These are phyloP conservation scores for Diphasiastrum complanatum DNA, from an alignment of 83 land plant species.

Conservation along the genomic window DNA sequence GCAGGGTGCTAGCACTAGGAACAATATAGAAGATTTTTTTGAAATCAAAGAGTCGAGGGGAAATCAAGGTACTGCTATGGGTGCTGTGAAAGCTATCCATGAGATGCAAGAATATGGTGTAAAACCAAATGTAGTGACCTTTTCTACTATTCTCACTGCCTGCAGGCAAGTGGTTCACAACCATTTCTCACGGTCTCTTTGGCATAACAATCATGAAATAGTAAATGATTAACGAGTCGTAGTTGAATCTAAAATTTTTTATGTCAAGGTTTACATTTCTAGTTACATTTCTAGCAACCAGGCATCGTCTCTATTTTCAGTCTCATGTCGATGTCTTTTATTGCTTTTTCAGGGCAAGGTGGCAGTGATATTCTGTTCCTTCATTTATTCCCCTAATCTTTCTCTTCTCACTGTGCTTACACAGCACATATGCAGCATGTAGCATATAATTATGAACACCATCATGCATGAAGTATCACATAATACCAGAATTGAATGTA, in stretches of 20 bases:
- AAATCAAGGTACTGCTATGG: constrained; percentile 40
- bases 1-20: too few relatives aligned
- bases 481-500: too few relatives aligned
- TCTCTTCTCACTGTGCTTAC: too few relatives aligned
- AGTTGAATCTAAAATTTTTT: not conserved
- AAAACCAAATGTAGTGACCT: constrained; percentile 93
- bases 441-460: too few relatives aligned
- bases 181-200: not conserved
- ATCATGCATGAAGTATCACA: too few relatives aligned
- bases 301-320: not conserved
- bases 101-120: constrained; percentile 77
- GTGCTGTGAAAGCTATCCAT: constrained; percentile 62
- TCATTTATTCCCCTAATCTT: too few relatives aligned
- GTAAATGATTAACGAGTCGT: not conserved
- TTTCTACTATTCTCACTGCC: constrained; percentile 92
- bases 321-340: not conserved
- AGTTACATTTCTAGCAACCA: not conserved
- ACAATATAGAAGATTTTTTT: too few relatives aligned
- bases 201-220: not conserved
- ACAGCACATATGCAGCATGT: too few relatives aligned
- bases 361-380: too few relatives aligned
- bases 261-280: too few relatives aligned
- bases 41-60: too few relatives aligned
- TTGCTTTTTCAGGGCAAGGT: too few relatives aligned
- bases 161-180: constrained; percentile 61